A percentile compares a stretch with the other conserved stretches of the same genome.
These are phyloP conservation scores for Cerrena zonata DNA, from an alignment of 1,284 basidiomycete genomes.

Conservation along the genomic window DNA sequence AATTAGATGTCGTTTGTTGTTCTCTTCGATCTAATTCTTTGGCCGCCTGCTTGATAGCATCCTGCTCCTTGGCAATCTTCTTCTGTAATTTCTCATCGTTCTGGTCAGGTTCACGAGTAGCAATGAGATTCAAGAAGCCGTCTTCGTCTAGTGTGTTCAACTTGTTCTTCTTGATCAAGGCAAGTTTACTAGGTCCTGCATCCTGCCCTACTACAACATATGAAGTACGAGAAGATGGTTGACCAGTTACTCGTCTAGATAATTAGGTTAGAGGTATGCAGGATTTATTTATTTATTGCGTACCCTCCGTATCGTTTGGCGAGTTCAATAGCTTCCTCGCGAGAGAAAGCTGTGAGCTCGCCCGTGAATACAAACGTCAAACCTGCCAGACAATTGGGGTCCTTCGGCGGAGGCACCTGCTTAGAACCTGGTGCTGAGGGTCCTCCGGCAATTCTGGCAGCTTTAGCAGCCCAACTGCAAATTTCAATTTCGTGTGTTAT, in stretches of 20 bases:
- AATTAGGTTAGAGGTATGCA: background rate
- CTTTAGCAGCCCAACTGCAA: constrained; percentile 60
- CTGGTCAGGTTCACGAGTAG: constrained; percentile 44
- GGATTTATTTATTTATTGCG: constrained; percentile 21
- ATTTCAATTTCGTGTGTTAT: background rate
- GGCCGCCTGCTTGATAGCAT: constrained; percentile 67
- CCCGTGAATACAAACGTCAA: constrained; percentile 95
- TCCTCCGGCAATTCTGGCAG: constrained; percentile 63
- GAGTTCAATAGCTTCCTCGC: constrained; percentile 83
- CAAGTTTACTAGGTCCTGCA: constrained; percentile 84
- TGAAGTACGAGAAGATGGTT: constrained; percentile 86
- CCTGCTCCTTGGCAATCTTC: constrained; percentile 78
- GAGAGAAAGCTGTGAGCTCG: constrained; percentile 79
- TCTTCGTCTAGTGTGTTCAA: constrained; percentile 82
- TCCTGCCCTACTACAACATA: constrained; percentile 87
- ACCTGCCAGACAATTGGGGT: constrained; percentile 78
- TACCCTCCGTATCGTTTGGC: constrained; percentile 92
- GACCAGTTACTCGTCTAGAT: constrained; percentile 73
- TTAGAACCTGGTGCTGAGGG: constrained; percentile 79
- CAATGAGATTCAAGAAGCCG: constrained; percentile 79
- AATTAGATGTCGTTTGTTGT: constrained; percentile 44
- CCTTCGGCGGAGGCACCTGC: constrained; percentile 67
- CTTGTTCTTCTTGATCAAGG: constrained; percentile 75
- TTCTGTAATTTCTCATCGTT: constrained; percentile 77
- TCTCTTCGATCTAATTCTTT: constrained; percentile 73